A percentile compares a stretch with the other conserved stretches of the same genome.
phyloP scores from a whole-genome alignment of 257 asterid species.

The Solanum ossicruentum region DNA sequence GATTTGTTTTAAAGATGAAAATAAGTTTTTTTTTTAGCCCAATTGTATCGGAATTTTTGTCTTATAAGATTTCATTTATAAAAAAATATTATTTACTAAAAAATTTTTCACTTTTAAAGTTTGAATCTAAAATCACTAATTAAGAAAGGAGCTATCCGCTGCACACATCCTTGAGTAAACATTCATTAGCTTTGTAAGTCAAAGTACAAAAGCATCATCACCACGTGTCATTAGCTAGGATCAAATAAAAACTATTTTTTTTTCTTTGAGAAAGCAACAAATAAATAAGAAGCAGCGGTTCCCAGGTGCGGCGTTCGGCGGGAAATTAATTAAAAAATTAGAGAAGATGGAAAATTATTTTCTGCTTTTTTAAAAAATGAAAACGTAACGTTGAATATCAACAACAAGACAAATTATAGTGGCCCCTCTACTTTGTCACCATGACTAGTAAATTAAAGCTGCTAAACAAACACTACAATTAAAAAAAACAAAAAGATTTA shows the following conservation, averaged over 20 bases:
- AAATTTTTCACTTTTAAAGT: too few relatives aligned
- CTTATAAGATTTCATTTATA: accelerated
- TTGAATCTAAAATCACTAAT: too few relatives aligned
- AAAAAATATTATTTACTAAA: too few relatives aligned
- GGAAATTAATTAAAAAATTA: conserved; percentile 16
- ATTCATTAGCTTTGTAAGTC: background rate
- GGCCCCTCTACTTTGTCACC: background rate
- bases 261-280: conserved; percentile 22
- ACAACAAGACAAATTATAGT: background rate
- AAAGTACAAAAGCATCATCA: background rate
- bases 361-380: background rate
- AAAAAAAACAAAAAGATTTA: background rate
- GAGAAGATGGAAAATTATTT: background rate
- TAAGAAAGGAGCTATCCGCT: too few relatives aligned
- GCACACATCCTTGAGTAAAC: too few relatives aligned
- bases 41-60: too few relatives aligned
- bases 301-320: conserved; percentile 99
- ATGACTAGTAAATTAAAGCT: background rate
- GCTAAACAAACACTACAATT: background rate
- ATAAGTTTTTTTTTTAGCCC: too few relatives aligned
- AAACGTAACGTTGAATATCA: background rate
- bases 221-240: conserved; percentile 16
- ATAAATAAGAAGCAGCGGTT: conserved; percentile 42
- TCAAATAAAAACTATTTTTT: background rate
- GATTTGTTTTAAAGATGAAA: too few relatives aligned